phyloP scores from a whole-genome alignment of 257 asterid genomes.

The Solanum chmielewskii region DNA sequence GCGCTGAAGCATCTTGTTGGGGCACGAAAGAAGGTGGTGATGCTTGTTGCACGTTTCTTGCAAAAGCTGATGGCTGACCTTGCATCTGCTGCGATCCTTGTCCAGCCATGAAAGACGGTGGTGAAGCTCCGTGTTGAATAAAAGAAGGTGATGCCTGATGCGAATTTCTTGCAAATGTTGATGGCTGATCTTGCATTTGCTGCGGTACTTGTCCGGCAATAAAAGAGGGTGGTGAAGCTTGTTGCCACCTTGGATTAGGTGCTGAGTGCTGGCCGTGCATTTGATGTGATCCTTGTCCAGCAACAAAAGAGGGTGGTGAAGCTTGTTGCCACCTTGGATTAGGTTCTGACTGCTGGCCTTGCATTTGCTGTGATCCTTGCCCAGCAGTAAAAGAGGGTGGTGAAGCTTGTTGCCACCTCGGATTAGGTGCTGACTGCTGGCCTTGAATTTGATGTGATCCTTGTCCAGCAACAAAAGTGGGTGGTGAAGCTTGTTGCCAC shows the following conservation, averaged over 20 bases:
- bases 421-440: neutral
- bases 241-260: neutral
- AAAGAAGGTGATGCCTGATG: neutral
- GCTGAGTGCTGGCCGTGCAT: neutral
- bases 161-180: neutral
- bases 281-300: neutral
- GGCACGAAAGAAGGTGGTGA: neutral
- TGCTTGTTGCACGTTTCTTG: neutral
- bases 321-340: neutral
- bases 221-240: neutral
- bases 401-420: neutral
- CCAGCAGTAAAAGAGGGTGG: neutral
- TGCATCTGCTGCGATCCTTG: neutral
- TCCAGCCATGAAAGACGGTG: neutral
- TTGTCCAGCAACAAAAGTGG: neutral
- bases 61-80: neutral
- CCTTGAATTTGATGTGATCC: neutral
- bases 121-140: neutral
- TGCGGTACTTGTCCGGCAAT: neutral
- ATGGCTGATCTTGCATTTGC: neutral
- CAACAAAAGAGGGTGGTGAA: neutral
- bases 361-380: slow-evolving; percentile 8
- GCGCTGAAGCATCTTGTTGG: neutral
- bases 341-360: slow-evolving; percentile 14
- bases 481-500: neutral